Conservation (phyloP, 257 asterid genomes). For the Lithospermum erythrorhizon region DNA sequence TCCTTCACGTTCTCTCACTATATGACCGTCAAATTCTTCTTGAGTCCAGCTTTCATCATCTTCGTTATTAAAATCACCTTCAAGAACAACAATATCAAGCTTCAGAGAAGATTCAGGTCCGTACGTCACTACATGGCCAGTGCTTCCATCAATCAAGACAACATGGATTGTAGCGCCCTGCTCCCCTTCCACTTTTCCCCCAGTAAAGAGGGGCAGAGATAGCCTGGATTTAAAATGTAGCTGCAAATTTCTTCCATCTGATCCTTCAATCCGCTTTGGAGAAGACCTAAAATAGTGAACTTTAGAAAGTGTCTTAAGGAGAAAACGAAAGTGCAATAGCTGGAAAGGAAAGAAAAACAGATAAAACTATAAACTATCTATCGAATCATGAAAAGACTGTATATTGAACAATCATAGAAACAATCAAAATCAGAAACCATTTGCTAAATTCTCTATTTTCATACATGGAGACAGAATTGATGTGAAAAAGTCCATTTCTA, state of each 20-base stretch:
- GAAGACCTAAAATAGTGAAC: slow-evolving; percentile 51
- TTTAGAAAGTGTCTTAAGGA: background rate
- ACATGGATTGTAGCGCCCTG: slow-evolving; percentile 90
- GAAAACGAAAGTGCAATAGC: background rate
- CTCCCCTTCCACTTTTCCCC: slow-evolving; percentile 96
- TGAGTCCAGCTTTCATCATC: slow-evolving; percentile 73
- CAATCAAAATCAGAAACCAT: too few relatives aligned
- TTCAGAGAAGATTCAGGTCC: slow-evolving; percentile 82
- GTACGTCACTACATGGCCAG: slow-evolving; percentile 67
- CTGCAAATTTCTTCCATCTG: slow-evolving; percentile 87
- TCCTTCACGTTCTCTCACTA: slow-evolving; percentile 95
- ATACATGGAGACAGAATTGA: background rate
- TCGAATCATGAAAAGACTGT: background rate
- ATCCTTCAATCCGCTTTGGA: slow-evolving; percentile 83
- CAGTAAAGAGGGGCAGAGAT: slow-evolving; percentile 91
- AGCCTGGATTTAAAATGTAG: slow-evolving; percentile 76
- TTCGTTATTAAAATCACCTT: slow-evolving; percentile 93
- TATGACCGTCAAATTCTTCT: slow-evolving; percentile 89
- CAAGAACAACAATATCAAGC: slow-evolving; percentile 80
- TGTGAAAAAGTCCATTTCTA: background rate
- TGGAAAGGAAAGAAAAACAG: background rate
- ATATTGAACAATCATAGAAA: background rate
- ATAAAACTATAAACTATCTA: background rate
- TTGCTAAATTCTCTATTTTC: background rate
- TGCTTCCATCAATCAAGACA: slow-evolving; percentile 59